phyloP scores from a whole-genome alignment of 2,329 filamentous ascomycete genomes.

The Microcera coccophila region DNA sequence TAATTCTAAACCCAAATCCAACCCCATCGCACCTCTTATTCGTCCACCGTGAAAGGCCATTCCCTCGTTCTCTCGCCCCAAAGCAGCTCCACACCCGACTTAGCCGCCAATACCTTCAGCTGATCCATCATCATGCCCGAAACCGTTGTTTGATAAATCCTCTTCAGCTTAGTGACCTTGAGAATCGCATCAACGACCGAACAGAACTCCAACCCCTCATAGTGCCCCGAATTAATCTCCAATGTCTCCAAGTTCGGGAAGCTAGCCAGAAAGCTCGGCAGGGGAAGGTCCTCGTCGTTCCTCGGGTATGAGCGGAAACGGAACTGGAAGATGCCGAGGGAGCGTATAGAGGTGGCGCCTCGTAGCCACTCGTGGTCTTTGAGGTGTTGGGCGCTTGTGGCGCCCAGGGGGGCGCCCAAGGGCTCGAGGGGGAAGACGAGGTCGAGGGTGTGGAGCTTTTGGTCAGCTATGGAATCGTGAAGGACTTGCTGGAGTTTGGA shows the following conservation, averaged over 20 bases:
- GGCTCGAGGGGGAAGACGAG: slow-evolving; percentile 33
- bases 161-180: slow-evolving; percentile 29
- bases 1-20: too few relatives aligned
- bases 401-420: slow-evolving; percentile 21
- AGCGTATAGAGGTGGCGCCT: slow-evolving; percentile 31
- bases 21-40: too few relatives aligned
- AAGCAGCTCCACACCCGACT: slow-evolving; percentile 26
- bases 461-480: slow-evolving; percentile 21
- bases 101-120: slow-evolving; percentile 20
- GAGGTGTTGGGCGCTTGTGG: slow-evolving; percentile 29
- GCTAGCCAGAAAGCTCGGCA: slow-evolving; percentile 33
- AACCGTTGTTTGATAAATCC: slow-evolving; percentile 32
- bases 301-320: slow-evolving; percentile 29
- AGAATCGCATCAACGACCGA: slow-evolving; percentile 30
- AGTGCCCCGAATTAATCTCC: slow-evolving; percentile 32
- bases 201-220: slow-evolving; percentile 28
- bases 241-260: slow-evolving; percentile 37
- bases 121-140: slow-evolving; percentile 31
- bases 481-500: slow-evolving; percentile 23
- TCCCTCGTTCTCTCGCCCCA: slow-evolving; percentile 27
- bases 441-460: slow-evolving; percentile 34
- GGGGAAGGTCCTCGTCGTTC: slow-evolving; percentile 27
- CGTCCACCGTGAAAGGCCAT: slow-evolving; percentile 31
- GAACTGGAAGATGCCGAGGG: slow-evolving; percentile 35
- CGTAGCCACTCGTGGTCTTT: slow-evolving; percentile 34